phyloP scores from a whole-genome alignment of 139 green algal genomes.

The Closterium sp. region DNA sequence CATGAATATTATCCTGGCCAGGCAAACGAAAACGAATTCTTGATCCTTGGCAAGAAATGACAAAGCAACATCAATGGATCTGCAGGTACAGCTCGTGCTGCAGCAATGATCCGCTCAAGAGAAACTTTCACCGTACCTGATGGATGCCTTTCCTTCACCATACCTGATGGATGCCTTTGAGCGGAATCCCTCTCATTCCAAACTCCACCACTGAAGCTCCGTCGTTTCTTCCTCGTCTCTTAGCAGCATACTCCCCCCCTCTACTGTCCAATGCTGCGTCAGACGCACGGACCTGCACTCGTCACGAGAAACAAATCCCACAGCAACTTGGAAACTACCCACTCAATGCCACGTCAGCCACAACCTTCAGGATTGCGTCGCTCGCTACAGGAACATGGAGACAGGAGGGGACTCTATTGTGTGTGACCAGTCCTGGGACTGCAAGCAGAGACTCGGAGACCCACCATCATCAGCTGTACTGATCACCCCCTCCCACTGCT shows the following conservation, averaged over 20 bases:
- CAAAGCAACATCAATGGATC: too few species aligned
- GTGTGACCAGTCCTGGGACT: too few species aligned
- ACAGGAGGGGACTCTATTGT: neutral
- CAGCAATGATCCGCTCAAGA: too few species aligned
- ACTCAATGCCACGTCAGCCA: neutral
- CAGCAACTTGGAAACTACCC: neutral
- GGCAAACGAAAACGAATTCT: too few species aligned
- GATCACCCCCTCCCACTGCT: neutral
- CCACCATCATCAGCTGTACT: neutral
- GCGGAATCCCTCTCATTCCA: neutral
- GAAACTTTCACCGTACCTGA: too few species aligned
- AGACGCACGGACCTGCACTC: neutral
- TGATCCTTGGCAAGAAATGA: too few species aligned
- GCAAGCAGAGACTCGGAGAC: too few species aligned
- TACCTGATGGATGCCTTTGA: neutral
- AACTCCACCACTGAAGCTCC: neutral
- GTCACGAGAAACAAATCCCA: neutral
- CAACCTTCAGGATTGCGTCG: neutral
- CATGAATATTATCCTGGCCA: neutral
- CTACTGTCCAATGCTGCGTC: neutral
- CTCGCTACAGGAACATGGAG: neutral
- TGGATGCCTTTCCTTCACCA: too few species aligned
- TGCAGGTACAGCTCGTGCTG: too few species aligned
- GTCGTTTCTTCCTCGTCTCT: neutral
- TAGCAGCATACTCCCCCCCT: neutral